Evolutionary conservation across 164 flowering plant genomes (phyloP).

Genomic region (Magnolia kwangsiensis): DNA sequence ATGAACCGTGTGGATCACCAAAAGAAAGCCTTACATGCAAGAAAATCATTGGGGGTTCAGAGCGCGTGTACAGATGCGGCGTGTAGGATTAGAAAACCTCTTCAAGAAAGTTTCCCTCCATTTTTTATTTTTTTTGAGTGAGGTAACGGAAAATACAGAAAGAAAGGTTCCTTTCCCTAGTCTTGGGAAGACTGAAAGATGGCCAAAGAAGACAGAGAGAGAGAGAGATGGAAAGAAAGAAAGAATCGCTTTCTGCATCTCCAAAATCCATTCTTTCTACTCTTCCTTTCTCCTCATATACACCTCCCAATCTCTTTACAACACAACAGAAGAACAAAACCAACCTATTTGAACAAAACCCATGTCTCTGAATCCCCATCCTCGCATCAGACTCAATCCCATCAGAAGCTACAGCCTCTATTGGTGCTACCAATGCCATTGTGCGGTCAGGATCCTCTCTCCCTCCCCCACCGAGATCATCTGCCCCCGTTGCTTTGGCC

Average conservation of each 20-base stretch:
- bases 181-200: neutral
- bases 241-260: conserved; percentile 27
- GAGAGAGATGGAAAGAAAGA: conserved; percentile 8
- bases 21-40: neutral
- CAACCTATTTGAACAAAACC: neutral
- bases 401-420: conserved; percentile 40
- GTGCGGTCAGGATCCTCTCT: conserved; percentile 39
- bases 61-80: too few species aligned
- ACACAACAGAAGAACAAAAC: neutral
- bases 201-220: neutral
- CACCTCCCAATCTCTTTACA: neutral
- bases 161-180: neutral
- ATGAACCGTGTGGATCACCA: neutral
- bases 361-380: conserved; percentile 37
- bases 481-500: conserved; percentile 77
- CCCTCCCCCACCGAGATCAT: conserved; percentile 35
- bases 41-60: neutral
- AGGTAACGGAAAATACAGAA: neutral
- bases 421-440: conserved; percentile 80
- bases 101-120: neutral
- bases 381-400: conserved; percentile 15
- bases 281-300: neutral
- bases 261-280: conserved; percentile 28
- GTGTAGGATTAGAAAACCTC: neutral
- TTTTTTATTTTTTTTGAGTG: neutral